Evolutionary conservation across 495 filamentous ascomycete species (phyloP).

Genomic region (Astrothelium macrocarpum): DNA sequence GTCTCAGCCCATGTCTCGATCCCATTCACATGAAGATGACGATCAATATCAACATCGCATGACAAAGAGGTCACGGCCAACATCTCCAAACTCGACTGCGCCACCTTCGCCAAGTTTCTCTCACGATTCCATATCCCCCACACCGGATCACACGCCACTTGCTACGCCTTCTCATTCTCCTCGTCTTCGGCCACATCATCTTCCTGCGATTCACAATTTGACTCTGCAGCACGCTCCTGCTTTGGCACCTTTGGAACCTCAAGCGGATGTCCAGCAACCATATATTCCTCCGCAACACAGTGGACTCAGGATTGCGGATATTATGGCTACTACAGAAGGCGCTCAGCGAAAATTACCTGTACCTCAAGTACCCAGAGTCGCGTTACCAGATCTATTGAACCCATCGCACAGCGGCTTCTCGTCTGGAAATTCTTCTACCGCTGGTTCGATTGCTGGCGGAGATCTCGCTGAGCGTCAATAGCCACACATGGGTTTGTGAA

Average conservation of each 20-base stretch:
- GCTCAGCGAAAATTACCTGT: slow-evolving; percentile 89
- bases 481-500: background rate
- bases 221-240: slow-evolving; percentile 64
- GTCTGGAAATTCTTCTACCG: background rate
- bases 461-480: background rate
- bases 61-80: slow-evolving; percentile 79
- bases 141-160: slow-evolving; percentile 91
- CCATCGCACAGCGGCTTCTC: background rate
- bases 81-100: slow-evolving; percentile 88
- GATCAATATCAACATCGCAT: slow-evolving; percentile 61
- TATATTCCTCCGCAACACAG: slow-evolving; percentile 50
- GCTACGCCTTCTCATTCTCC: slow-evolving; percentile 95
- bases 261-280: slow-evolving; percentile 46
- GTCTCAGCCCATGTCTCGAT: slow-evolving; percentile 74
- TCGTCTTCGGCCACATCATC: slow-evolving; percentile 67
- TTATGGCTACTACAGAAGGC: slow-evolving; percentile 79
- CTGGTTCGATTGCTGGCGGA: background rate
- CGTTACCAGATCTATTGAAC: slow-evolving; percentile 1
- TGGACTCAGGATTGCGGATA: slow-evolving; percentile 79
- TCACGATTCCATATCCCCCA: slow-evolving; percentile 89
- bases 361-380: slow-evolving; percentile 54
- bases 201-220: slow-evolving; percentile 83
- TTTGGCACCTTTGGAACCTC: slow-evolving; percentile 84
- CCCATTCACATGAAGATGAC: slow-evolving; percentile 82
- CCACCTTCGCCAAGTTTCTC: slow-evolving; percentile 98